Conservation (phyloP, 1,284 basidiomycete genomes). For the Fomitopsis pinicola region DNA sequence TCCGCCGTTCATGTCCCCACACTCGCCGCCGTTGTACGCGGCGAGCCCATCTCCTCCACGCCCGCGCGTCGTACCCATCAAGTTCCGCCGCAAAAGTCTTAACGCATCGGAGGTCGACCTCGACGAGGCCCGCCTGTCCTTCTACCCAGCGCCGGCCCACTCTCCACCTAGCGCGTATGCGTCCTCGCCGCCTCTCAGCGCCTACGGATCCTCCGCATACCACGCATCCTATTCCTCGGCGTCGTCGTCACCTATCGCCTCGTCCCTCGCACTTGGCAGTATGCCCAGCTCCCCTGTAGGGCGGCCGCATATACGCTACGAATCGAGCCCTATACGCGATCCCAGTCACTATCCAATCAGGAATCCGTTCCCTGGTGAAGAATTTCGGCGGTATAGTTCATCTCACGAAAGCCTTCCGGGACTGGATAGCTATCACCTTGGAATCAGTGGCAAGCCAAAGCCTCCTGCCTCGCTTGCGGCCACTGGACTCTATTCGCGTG, state of each 20-base stretch:
- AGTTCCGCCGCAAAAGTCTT: slow-evolving; percentile 20
- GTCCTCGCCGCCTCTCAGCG: slow-evolving; percentile 5
- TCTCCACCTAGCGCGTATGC: slow-evolving; percentile 3
- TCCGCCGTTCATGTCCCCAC: neutral
- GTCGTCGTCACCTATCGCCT: slow-evolving; percentile 6
- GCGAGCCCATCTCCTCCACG: slow-evolving; percentile 3
- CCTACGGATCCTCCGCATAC: slow-evolving; percentile 4
- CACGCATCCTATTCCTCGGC: slow-evolving; percentile 4
- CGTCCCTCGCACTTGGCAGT: slow-evolving; percentile 11
- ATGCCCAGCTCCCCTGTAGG: slow-evolving; percentile 3
- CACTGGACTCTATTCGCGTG: neutral
- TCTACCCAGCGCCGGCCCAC: neutral
- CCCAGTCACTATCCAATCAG: neutral
- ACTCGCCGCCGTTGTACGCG: neutral
- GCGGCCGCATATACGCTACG: slow-evolving; percentile 2
- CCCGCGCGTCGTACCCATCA: slow-evolving; percentile 15
- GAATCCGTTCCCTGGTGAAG: neutral
- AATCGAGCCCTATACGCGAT: slow-evolving; percentile 8
- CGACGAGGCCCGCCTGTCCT: slow-evolving; percentile 9
- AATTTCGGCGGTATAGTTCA: neutral
- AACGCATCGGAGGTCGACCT: slow-evolving; percentile 13
- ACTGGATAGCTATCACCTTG: neutral
- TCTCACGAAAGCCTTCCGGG: neutral
- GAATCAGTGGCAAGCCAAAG: neutral
- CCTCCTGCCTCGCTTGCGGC: neutral